Conservation (phyloP, 225 moss, liverwort and hornwort species). For the Rhytidiadelphus loreus region DNA sequence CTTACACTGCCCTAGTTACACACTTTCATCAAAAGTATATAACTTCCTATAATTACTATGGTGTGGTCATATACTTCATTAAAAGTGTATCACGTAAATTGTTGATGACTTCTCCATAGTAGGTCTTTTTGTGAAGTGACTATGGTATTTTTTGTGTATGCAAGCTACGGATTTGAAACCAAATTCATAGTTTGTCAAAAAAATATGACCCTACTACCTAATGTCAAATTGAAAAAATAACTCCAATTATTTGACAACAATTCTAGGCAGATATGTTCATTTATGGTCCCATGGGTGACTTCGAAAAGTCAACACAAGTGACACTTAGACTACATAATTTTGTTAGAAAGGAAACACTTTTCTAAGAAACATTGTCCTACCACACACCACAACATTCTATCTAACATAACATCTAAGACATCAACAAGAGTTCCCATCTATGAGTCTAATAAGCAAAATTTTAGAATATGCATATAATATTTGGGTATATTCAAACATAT, state of each 20-base stretch:
- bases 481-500: neutral
- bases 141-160: neutral
- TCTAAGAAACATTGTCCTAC: neutral
- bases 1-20: rapidly evolving
- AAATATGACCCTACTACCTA: neutral
- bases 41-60: neutral
- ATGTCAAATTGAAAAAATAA: neutral
- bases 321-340: neutral
- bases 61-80: neutral
- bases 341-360: neutral
- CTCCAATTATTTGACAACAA: neutral
- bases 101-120: neutral
- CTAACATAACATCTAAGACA: rapidly evolving
- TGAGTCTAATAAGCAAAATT: rapidly evolving
- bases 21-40: neutral
- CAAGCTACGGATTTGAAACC: neutral
- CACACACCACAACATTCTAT: rapidly evolving
- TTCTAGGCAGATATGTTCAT: neutral
- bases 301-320: rapidly evolving
- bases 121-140: neutral
- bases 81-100: neutral
- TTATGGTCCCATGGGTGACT: rapidly evolving
- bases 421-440: rapidly evolving
- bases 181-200: neutral
- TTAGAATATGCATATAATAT: neutral